phyloP scores from a whole-genome alignment of 2,329 filamentous ascomycete genomes.

The Curvularia hawaiiensis region DNA sequence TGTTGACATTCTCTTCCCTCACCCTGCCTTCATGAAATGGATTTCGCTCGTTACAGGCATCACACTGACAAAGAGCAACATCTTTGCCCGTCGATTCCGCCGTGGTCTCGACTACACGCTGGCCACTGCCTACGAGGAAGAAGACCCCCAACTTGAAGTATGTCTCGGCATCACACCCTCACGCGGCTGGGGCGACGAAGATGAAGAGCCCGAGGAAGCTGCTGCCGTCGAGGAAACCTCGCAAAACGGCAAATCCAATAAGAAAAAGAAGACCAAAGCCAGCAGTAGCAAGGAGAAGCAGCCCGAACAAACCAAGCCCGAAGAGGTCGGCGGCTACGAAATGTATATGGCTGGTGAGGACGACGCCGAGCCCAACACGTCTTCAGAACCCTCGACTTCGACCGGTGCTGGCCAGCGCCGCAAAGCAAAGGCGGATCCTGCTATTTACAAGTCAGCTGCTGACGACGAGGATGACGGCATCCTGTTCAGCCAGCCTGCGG shows the following conservation, averaged over 20 bases:
- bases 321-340: slow-evolving; percentile 75
- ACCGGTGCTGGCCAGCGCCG: slow-evolving; percentile 56
- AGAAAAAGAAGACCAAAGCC: slow-evolving; percentile 38
- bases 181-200: slow-evolving; percentile 79
- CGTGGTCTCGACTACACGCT: slow-evolving; percentile 89
- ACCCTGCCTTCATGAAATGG: slow-evolving; percentile 87
- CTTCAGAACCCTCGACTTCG: slow-evolving; percentile 39
- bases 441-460: slow-evolving; percentile 69
- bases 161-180: slow-evolving; percentile 87
- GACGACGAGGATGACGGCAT: slow-evolving; percentile 76
- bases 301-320: slow-evolving; percentile 32
- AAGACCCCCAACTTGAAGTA: slow-evolving; percentile 80
- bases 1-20: slow-evolving; percentile 81
- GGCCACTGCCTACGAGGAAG: slow-evolving; percentile 77
- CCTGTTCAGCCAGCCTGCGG: slow-evolving; percentile 69
- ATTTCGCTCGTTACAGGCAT: slow-evolving; percentile 81
- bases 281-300: slow-evolving; percentile 27
- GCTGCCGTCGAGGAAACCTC: slow-evolving; percentile 53
- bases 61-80: slow-evolving; percentile 72
- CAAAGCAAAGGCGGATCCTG: slow-evolving; percentile 67
- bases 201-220: slow-evolving; percentile 56
- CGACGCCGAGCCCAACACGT: slow-evolving; percentile 43
- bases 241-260: slow-evolving; percentile 43
- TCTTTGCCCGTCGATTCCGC: slow-evolving; percentile 86
- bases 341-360: slow-evolving; percentile 90